Percentiles rank a stretch among this genome's conserved stretches.
Conservation (phyloP, 1,284 basidiomycete genomes). For the Boletus smithii region DNA sequence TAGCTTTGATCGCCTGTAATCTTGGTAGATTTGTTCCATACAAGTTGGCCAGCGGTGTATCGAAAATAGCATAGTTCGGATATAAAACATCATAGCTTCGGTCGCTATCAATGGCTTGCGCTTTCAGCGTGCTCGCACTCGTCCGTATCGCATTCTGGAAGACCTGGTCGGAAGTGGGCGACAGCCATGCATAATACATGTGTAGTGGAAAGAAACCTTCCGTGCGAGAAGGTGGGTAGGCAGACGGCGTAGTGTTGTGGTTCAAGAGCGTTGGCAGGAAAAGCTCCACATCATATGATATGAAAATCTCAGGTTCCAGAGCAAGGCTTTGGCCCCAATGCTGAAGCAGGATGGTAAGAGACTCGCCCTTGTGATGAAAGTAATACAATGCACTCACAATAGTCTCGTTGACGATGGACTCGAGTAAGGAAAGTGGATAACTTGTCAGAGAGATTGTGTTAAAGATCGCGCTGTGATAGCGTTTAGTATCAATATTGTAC, state of each 20-base stretch:
- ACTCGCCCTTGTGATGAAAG: neutral
- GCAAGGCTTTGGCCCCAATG: conserved; percentile 4
- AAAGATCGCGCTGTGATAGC: conserved; percentile 5
- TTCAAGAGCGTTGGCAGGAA: conserved; percentile 46
- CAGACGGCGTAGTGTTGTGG: conserved; percentile 39
- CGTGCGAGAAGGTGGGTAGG: conserved; percentile 46
- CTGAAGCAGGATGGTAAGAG: neutral
- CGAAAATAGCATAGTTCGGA: conserved; percentile 49
- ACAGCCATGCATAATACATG: conserved; percentile 45
- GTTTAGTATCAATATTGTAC: neutral
- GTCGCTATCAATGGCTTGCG: neutral
- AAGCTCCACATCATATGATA: conserved; percentile 52
- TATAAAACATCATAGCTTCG: conserved; percentile 43
- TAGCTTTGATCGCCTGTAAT: conserved; percentile 38
- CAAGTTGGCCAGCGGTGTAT: conserved; percentile 43
- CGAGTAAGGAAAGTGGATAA: conserved; percentile 3
- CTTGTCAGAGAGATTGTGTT: conserved; percentile 11
- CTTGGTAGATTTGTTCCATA: conserved; percentile 45
- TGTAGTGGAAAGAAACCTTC: conserved; percentile 43
- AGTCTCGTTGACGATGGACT: conserved; percentile 12
- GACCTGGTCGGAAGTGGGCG: conserved; percentile 33
- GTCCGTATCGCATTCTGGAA: conserved; percentile 40
- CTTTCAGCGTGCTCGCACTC: conserved; percentile 38
- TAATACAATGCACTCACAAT: neutral
- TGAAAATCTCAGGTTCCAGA: conserved; percentile 10